A percentile compares a stretch with the other conserved stretches of the same genome.
Conservation (phyloP, 257 asterid genomes). For the Solanum chmielewskii region DNA sequence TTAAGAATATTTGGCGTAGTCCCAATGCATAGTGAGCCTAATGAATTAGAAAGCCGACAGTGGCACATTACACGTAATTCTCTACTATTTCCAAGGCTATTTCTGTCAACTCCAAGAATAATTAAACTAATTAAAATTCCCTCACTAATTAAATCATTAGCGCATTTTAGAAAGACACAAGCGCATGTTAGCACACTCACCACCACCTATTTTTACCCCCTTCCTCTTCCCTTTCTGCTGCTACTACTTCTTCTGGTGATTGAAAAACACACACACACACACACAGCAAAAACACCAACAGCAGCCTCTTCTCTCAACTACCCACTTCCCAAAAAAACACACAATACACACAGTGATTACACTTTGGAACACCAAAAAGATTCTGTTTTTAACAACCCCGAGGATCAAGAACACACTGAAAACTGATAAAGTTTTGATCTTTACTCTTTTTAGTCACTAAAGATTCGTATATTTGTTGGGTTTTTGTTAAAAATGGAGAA, state of each 20-base stretch:
- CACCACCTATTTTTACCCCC: neutral
- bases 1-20: neutral
- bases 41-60: neutral
- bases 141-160: neutral
- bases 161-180: neutral
- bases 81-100: neutral
- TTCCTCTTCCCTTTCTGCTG: neutral
- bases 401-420: neutral
- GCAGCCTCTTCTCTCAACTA: neutral
- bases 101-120: neutral
- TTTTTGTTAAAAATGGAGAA: slow-evolving; percentile 40
- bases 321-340: neutral
- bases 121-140: neutral
- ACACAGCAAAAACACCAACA: neutral
- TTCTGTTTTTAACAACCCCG: neutral
- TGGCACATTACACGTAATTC: neutral
- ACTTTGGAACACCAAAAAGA: neutral
- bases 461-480: neutral
- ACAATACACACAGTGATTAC: neutral
- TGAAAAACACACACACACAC: neutral
- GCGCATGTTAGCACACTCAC: neutral
- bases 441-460: neutral
- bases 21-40: neutral
- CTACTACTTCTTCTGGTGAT: neutral
- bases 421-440: neutral